Evolutionary conservation across 1,284 basidiomycete species (phyloP).

Genomic region (Austroboletus niveus): DNA sequence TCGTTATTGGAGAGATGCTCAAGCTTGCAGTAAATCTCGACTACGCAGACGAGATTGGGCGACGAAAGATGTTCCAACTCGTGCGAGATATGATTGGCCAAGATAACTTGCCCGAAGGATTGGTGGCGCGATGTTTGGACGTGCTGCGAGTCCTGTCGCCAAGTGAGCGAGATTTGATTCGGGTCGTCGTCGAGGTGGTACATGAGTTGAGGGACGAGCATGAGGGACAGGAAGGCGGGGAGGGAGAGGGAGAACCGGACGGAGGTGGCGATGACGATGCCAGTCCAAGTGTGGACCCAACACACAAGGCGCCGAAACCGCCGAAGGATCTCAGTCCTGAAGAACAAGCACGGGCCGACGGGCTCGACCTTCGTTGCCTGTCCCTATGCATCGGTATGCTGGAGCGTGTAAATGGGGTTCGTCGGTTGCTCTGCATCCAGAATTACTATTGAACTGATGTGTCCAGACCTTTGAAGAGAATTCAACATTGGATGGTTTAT

Average conservation of each 20-base stretch:
- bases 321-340: constrained; percentile 54
- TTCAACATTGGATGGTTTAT: constrained; percentile 87
- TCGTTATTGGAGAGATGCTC: constrained; percentile 81
- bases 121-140: constrained; percentile 85
- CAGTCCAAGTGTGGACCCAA: constrained; percentile 2
- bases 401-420: constrained; percentile 85
- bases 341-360: constrained; percentile 58
- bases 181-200: constrained; percentile 92
- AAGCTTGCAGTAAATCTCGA: constrained; percentile 83
- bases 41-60: constrained; percentile 93
- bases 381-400: constrained; percentile 88
- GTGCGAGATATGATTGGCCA: constrained; percentile 88
- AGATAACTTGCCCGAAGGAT: constrained; percentile 70
- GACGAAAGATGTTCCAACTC: constrained; percentile 88
- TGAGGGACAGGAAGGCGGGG: constrained; percentile 34
- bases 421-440: constrained; percentile 25
- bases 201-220: constrained; percentile 78
- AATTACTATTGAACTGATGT: background rate
- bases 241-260: constrained; percentile 28
- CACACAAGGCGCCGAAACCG: constrained; percentile 15
- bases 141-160: constrained; percentile 83
- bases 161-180: constrained; percentile 88
- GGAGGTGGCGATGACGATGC: constrained; percentile 23
- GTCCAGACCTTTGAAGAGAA: constrained; percentile 87
- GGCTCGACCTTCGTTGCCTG: constrained; percentile 83